A percentile compares a stretch with the other conserved stretches of the same genome.
Evolutionary conservation across 2,329 filamentous ascomycete species (phyloP).

Genomic region (Colletotrichum tanaceti): DNA sequence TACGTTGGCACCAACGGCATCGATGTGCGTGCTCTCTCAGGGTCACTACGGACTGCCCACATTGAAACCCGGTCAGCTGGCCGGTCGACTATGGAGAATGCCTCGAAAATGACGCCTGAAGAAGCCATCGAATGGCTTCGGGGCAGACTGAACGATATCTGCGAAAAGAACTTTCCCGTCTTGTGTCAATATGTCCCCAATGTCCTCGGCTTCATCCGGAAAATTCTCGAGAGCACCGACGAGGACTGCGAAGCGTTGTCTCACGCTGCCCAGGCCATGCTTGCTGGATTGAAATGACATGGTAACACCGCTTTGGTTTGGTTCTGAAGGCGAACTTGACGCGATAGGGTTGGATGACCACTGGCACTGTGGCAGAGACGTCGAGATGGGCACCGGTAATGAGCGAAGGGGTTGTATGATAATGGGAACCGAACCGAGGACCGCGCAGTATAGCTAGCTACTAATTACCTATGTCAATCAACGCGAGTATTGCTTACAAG

Average conservation of each 20-base stretch:
- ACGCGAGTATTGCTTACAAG: slow-evolving; percentile 1
- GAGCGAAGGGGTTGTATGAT: neutral
- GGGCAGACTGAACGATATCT: neutral
- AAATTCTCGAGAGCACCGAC: neutral
- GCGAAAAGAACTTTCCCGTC: neutral
- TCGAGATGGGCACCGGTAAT: neutral
- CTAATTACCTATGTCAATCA: slow-evolving; percentile 4
- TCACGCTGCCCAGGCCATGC: neutral
- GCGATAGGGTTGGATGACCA: neutral
- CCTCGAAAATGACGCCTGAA: no score
- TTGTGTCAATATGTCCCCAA: neutral
- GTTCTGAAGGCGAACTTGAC: neutral
- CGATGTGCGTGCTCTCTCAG: neutral
- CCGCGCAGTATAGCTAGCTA: slow-evolving; percentile 28
- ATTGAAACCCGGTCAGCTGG: no score
- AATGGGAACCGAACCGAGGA: neutral
- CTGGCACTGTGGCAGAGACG: neutral
- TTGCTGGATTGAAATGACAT: neutral
- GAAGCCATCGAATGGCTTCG: neutral
- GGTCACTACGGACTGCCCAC: neutral
- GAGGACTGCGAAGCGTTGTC: neutral
- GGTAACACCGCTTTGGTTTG: neutral
- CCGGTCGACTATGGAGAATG: neutral
- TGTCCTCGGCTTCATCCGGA: neutral
- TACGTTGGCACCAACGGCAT: no score